Base-by-base conservation (phyloP, 2,329 filamentous ascomycete genomes). In the Alternaria solani region DNA sequence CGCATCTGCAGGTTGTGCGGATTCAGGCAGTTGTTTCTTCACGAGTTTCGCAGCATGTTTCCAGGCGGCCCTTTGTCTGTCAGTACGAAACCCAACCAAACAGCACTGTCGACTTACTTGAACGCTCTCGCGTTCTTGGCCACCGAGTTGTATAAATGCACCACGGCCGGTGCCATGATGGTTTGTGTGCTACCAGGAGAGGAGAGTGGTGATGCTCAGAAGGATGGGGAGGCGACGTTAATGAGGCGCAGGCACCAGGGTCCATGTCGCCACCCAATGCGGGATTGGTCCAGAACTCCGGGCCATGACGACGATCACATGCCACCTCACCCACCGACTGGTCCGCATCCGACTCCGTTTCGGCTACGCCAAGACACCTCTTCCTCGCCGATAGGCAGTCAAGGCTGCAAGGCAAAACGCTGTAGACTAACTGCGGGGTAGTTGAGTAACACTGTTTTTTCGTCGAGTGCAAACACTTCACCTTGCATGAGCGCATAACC, bases 1-100 rank as follows among this genome's bases (percentile, higher is more conserved):
- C 26, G 77, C 77, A 64, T 82, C 75, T 20, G 81, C 71, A 61
- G 84, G 79, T 57, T 80, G 77, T 59, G 74, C 55, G 59, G 79
- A 76, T 36, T 81, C 74, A 55, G 79, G 77, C 51, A 85, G 70
- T 59, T 82, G 80, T 58, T 78, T 74, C 72, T 81, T 80, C 59
- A 84, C 73, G 54, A 81, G 76, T 63, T 78, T 79, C 49, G 81
- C 79, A 56, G 81, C 78, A 67, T 83, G 80, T 69, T 81, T 81
- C 75, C 82, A 81, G 70, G 81, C 81, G 70, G 80, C 79, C 72
- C 82, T 84, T 48, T 43, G 51, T 55, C 51, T 57, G 63, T 76
- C 57, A 76, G 58, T 51, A 52, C 16, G 25, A 43, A 16, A 30
- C 23, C 41, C 20, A 11, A 18, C 11, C 5, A 28, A 36, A 23